These are phyloP conservation scores for Talaromyces atroroseus DNA, from an alignment of 2,329 filamentous ascomycete genomes.

Conservation along the genomic window DNA sequence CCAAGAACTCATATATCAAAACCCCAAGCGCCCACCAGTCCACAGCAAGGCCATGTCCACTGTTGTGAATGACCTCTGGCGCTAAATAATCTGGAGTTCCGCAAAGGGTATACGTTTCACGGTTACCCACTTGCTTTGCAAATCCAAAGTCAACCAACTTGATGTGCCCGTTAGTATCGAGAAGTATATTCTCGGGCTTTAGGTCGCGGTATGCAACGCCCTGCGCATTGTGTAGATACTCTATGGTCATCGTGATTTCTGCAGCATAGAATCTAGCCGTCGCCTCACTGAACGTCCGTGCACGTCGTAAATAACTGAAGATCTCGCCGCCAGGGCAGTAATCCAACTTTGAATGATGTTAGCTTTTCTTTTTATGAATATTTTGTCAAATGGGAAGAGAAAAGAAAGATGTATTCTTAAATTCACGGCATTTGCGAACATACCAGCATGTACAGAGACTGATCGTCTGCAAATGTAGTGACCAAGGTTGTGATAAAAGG, in stretches of 20 bases:
- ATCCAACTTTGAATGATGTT: constrained; percentile 45
- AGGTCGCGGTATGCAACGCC: constrained; percentile 63
- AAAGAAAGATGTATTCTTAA: neutral
- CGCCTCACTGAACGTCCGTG: constrained; percentile 57
- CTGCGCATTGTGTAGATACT: constrained; percentile 59
- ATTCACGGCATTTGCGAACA: constrained; percentile 6
- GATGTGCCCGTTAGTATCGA: constrained; percentile 60
- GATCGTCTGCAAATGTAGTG: constrained; percentile 58
- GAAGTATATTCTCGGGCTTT: constrained; percentile 63
- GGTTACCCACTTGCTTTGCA: constrained; percentile 55
- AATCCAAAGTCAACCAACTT: constrained; percentile 65
- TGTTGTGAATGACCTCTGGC: constrained; percentile 62
- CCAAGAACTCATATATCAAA: constrained; percentile 62
- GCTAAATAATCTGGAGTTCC: constrained; percentile 64
- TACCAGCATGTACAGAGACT: constrained; percentile 53
- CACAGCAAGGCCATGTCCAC: constrained; percentile 59
- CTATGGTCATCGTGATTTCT: constrained; percentile 60
- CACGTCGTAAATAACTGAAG: constrained; percentile 59
- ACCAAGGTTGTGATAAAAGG: constrained; percentile 63
- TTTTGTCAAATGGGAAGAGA: neutral
- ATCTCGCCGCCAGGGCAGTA: constrained; percentile 65
- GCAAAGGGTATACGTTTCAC: constrained; percentile 61
- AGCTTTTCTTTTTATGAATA: neutral
- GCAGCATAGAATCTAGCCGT: constrained; percentile 62
- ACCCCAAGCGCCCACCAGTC: constrained; percentile 67